These are phyloP conservation scores for Solanum arcanum DNA, from an alignment of 257 asterid genomes.

Conservation along the genomic window DNA sequence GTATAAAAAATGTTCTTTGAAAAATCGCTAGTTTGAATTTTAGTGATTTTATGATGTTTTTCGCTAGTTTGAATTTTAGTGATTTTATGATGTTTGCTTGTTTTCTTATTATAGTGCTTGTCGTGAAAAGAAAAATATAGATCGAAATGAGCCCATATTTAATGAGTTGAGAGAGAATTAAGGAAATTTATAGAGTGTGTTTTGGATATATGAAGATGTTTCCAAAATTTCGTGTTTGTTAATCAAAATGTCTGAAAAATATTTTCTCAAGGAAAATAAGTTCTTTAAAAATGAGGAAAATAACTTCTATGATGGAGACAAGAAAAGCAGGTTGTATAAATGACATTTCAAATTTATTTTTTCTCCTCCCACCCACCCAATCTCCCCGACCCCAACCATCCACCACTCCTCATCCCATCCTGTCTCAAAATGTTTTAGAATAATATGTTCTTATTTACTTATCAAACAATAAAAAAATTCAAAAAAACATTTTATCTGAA, in stretches of 20 bases:
- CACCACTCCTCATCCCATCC: background rate
- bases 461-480: too few relatives aligned
- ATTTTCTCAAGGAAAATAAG: too few relatives aligned
- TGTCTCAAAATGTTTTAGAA: background rate
- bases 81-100: background rate
- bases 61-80: background rate
- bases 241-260: background rate
- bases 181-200: background rate
- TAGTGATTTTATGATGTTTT: too few relatives aligned
- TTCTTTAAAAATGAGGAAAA: too few relatives aligned
- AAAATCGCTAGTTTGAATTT: background rate
- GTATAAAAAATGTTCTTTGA: background rate
- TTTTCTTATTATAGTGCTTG: background rate
- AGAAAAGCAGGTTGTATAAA: too few relatives aligned
- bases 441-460: background rate
- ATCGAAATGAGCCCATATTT: background rate
- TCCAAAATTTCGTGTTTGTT: accelerated
- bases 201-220: background rate
- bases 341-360: too few relatives aligned
- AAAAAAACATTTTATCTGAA: too few relatives aligned
- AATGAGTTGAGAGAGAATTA: background rate
- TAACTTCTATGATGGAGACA: background rate
- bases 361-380: background rate
- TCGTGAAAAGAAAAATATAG: background rate
- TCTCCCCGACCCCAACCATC: background rate